These are phyloP conservation scores for Asterochloris erici DNA, from an alignment of 139 green algal genomes.

Conservation along the genomic window DNA sequence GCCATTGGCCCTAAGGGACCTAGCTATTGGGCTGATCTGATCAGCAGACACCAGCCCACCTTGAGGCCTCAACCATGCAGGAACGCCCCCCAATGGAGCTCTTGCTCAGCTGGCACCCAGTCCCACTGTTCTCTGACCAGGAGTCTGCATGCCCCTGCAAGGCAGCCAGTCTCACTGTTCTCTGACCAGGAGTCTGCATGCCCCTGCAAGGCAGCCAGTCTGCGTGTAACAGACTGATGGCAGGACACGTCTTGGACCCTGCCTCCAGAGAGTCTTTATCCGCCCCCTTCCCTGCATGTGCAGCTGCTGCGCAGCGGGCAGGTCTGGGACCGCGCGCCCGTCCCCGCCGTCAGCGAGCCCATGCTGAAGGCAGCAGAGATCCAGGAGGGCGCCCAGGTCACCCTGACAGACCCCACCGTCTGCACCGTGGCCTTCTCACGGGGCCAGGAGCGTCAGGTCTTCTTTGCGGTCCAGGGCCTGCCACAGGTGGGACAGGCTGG, in stretches of 20 bases:
- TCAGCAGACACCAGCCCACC: too few relatives aligned
- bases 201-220: too few relatives aligned
- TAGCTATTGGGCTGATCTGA: too few relatives aligned
- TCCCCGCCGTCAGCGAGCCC: slow-evolving; percentile 28
- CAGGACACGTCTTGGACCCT: too few relatives aligned
- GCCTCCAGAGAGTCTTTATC: too few relatives aligned
- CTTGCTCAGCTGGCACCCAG: neutral
- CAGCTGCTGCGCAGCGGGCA: neutral
- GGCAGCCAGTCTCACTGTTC: neutral
- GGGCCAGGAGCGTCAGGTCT: slow-evolving; percentile 67
- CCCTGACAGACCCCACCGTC: slow-evolving; percentile 34
- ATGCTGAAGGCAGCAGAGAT: slow-evolving; percentile 39
- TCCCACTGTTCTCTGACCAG: neutral
- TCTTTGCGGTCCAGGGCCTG: slow-evolving; percentile 50
- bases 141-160: too few relatives aligned
- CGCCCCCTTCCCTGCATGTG: neutral
- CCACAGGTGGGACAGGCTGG: slow-evolving; percentile 2
- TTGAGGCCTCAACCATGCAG: too few relatives aligned
- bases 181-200: too few relatives aligned
- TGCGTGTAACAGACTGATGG: too few relatives aligned
- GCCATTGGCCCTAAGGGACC: too few relatives aligned
- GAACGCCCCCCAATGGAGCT: too few relatives aligned
- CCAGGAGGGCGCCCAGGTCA: slow-evolving; percentile 39
- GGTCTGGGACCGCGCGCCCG: neutral
- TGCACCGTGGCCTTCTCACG: slow-evolving; percentile 75